Conservation (phyloP, 108 stramenopile species). For the Cyclotella sp. region DNA sequence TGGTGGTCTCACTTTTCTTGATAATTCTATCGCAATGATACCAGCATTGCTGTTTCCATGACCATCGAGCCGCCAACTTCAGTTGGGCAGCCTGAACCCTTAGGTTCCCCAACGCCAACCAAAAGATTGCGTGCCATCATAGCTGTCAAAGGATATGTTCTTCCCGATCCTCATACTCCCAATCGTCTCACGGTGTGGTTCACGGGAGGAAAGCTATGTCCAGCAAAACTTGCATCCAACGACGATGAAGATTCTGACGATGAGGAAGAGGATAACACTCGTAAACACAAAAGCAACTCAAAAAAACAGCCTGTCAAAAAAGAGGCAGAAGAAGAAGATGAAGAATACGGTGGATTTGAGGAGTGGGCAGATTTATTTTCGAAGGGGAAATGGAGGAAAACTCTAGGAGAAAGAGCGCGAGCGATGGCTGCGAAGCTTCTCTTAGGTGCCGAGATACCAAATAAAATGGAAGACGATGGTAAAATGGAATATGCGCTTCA, state of each 20-base stretch:
- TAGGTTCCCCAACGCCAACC: conserved; percentile 42
- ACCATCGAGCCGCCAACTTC: conserved; percentile 68
- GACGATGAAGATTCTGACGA: conserved; percentile 27
- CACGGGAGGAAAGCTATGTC: conserved; percentile 69
- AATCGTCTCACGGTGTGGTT: conserved; percentile 78
- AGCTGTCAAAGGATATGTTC: conserved; percentile 79
- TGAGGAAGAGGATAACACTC: conserved; percentile 12
- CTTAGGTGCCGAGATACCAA: conserved; percentile 70
- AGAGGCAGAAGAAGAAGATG: conserved; percentile 24
- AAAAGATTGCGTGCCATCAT: conserved; percentile 73
- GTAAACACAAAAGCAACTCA: conserved; percentile 36
- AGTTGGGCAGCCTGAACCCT: conserved; percentile 62
- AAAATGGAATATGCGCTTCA: conserved; percentile 69
- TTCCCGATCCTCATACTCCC: conserved; percentile 69
- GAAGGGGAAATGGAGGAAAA: conserved; percentile 65
- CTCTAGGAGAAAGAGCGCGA: conserved; percentile 66
- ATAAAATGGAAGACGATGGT: conserved; percentile 68
- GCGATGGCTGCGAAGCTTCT: conserved; percentile 72
- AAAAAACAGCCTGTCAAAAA: conserved; percentile 21
- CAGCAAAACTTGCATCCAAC: conserved; percentile 33
- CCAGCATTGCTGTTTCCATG: conserved; percentile 71
- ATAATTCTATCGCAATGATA: conserved; percentile 2
- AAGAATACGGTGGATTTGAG: conserved; percentile 49
- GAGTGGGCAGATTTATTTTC: conserved; percentile 74
- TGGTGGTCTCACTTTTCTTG: not conserved